Evolutionary conservation across 2,329 filamentous ascomycete species (phyloP).

Genomic region (Lachnellula cervina): DNA sequence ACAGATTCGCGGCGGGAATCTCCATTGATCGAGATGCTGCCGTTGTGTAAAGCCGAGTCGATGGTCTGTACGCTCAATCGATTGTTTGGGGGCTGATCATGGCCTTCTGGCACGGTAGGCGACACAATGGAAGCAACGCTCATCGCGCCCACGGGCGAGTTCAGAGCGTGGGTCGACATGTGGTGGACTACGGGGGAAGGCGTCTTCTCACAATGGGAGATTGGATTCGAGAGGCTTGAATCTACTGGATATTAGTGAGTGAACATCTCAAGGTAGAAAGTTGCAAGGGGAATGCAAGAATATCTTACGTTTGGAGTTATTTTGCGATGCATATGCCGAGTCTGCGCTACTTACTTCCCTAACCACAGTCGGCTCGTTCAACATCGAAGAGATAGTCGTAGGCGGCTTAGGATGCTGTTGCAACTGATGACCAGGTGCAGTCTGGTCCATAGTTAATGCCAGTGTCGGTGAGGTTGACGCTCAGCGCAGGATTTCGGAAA

Average conservation of each 20-base stretch:
- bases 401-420: constrained; percentile 10
- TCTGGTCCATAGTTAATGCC: constrained; percentile 5
- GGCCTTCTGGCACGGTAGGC: constrained; percentile 41
- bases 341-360: constrained; percentile 9
- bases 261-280: not conserved
- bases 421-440: constrained; percentile 4
- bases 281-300: not conserved
- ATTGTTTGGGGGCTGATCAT: constrained; percentile 2
- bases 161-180: constrained; percentile 40
- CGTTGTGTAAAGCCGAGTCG: constrained; percentile 20
- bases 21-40: constrained; percentile 32
- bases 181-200: constrained; percentile 53
- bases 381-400: constrained; percentile 11
- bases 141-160: constrained; percentile 58
- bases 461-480: constrained; percentile 1
- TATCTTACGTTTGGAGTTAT: constrained; percentile 17
- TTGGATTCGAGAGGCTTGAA: constrained; percentile 40
- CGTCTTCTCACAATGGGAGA: constrained; percentile 51
- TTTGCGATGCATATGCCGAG: constrained; percentile 14
- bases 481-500: constrained; percentile 3
- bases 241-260: constrained; percentile 10
- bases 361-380: constrained; percentile 9
- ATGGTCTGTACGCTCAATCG: constrained; percentile 17
- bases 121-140: constrained; percentile 63
- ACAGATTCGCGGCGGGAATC: constrained; percentile 68